phyloP scores from a whole-genome alignment of 495 filamentous ascomycete genomes.

The Aspergillus indologenus region DNA sequence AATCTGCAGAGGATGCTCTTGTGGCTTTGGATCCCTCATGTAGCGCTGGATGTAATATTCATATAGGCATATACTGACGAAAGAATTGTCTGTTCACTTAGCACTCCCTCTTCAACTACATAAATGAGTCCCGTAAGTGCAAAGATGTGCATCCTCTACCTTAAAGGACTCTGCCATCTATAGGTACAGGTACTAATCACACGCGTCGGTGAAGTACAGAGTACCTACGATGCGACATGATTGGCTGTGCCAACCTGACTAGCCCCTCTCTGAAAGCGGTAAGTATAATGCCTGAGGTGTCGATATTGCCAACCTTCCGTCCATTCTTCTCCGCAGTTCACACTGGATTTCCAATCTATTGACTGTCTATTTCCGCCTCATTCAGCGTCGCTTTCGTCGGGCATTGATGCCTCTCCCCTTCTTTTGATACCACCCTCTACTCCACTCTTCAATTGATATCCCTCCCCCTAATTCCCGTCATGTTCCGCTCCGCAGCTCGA shows the following conservation, averaged over 20 bases:
- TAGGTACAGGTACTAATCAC: too few relatives aligned
- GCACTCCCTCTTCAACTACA: too few relatives aligned
- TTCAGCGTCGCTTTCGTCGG: constrained; percentile 10
- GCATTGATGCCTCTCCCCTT: constrained; percentile 12
- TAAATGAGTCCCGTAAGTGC: too few relatives aligned
- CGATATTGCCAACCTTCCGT: neutral
- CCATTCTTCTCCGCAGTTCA: neutral
- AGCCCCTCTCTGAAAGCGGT: neutral
- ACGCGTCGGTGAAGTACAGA: neutral
- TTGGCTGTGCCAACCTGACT: neutral
- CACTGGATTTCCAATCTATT: constrained; percentile 1
- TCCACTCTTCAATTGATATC: constrained; percentile 7
- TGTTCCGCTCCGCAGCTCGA: constrained; percentile 62
- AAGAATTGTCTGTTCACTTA: too few relatives aligned
- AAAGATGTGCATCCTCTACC: too few relatives aligned
- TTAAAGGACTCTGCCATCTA: too few relatives aligned
- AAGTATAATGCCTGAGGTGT: neutral
- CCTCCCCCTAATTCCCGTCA: constrained; percentile 29
- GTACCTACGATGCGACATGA: neutral
- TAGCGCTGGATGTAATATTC: too few relatives aligned
- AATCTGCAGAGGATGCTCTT: too few relatives aligned
- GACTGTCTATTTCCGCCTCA: neutral
- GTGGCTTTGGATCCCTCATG: too few relatives aligned
- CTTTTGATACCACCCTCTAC: constrained; percentile 16
- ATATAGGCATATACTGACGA: too few relatives aligned